Evolutionary conservation across 345 rosid genomes (phyloP), one percentile per base, ranked within the genome.

Genomic region (Clarkia xantiana): DNA sequence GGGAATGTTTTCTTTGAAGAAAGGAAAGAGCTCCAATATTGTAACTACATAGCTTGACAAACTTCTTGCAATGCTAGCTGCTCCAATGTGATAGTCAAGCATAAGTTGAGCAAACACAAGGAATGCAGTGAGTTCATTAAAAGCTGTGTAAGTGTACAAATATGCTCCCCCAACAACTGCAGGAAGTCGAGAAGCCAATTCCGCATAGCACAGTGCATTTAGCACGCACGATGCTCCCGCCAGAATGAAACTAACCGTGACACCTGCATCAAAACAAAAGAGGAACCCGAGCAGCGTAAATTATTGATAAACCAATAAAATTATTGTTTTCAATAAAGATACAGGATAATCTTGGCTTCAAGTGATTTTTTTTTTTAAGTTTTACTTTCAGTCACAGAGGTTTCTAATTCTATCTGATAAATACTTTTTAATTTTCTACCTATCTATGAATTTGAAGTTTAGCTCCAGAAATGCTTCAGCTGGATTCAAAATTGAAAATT

Each of bases 121-220:
- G 62, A 91, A 91, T 38, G 94, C 95, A 6, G 91, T 87, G 49
- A 84, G 71, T 58, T 91, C 96, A 61, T 86, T 86, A 76, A 90
- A 83, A 45, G 98, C 94, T 34, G 96, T 59, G 44, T 86, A 83
- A 0, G 94, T 22, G 49, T 86, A 86, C 71, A 86, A 53, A 71
- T 83, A 91, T 14, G 96, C 98, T 68, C 98, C 98, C 10, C 98
- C 95, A 17, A 87, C 94, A 55, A 87, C 86, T 44, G 97, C 97
- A 36, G 97, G 96, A 50, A 90, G 75, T 18, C 86, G 89, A 18
- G 93, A 78, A 5, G 97, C 79, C 13, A 90, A 68, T 62, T 90
- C 96, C 8, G 97, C 96, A 59, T 86, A 90, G 44, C 93, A 90
- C n/a, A 90, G 83, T 9, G 94, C 97, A 69, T 86, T 86, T 60